phyloP scores from a whole-genome alignment of 306 rosid genomes.

The Vicia faba region DNA sequence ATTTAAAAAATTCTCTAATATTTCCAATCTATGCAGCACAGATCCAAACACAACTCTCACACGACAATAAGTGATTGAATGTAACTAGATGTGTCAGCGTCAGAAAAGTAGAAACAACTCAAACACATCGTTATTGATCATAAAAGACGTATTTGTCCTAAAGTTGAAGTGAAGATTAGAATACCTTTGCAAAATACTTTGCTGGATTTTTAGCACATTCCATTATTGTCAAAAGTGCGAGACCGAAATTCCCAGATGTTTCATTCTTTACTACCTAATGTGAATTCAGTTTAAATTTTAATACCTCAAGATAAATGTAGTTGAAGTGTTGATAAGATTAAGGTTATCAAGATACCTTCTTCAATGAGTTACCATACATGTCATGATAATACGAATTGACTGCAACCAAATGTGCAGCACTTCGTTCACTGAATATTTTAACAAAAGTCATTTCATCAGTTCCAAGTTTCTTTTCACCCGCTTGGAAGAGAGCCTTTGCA shows the following conservation, averaged over 20 bases:
- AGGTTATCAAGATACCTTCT: constrained; percentile 50
- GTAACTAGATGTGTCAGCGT: background rate
- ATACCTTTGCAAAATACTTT: constrained; percentile 70
- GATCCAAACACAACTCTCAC: too few species aligned
- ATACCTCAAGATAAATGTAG: background rate
- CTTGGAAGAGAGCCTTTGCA: constrained; percentile 50
- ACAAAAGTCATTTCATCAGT: constrained; percentile 58
- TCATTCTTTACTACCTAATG: constrained; percentile 63
- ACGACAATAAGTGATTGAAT: background rate
- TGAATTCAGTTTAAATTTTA: constrained; percentile 12
- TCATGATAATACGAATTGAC: constrained; percentile 54
- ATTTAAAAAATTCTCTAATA: background rate
- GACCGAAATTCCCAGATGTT: constrained; percentile 57
- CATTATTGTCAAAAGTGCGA: constrained; percentile 62
- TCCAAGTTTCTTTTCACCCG: constrained; percentile 51
- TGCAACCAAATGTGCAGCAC: constrained; percentile 67
- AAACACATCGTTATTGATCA: background rate
- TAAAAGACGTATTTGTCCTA: background rate
- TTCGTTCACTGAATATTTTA: constrained; percentile 54
- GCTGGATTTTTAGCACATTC: constrained; percentile 58
- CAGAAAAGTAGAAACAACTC: background rate
- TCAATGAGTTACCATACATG: constrained; percentile 55
- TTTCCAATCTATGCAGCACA: background rate
- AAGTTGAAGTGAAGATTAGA: background rate
- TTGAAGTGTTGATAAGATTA: background rate